Evolutionary conservation across 1,284 basidiomycete genomes (phyloP).

Genomic region (Papiliotrema terrestris): DNA sequence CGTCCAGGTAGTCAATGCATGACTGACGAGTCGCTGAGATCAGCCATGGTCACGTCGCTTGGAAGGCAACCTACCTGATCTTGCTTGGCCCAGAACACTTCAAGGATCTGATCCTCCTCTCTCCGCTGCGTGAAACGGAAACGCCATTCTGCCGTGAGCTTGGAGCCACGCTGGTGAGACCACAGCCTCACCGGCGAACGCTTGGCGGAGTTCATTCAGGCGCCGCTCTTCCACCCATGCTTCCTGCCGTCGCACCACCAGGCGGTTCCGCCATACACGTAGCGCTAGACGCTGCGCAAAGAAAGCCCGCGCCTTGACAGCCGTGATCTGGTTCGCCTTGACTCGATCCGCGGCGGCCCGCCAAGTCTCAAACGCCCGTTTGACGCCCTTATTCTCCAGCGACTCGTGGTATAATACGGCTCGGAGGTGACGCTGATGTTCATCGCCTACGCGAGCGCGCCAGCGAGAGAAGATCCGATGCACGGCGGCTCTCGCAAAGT

Average conservation of each 20-base stretch:
- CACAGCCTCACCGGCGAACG: slow-evolving; percentile 18
- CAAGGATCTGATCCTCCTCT: slow-evolving; percentile 6
- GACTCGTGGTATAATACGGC: slow-evolving; percentile 21
- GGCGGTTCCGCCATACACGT: slow-evolving; percentile 23
- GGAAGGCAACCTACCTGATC: slow-evolving; percentile 10
- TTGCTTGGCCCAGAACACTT: slow-evolving; percentile 9
- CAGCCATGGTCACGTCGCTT: too few species aligned
- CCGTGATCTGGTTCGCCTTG: slow-evolving; percentile 17
- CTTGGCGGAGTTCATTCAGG: slow-evolving; percentile 8
- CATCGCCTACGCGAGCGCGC: slow-evolving; percentile 21
- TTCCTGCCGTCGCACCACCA: slow-evolving; percentile 13
- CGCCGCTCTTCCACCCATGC: slow-evolving; percentile 16
- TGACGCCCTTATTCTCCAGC: slow-evolving; percentile 13
- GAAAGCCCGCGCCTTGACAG: slow-evolving; percentile 39
- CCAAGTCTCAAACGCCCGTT: slow-evolving; percentile 23
- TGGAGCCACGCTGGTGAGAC: too few species aligned
- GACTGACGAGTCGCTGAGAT: slow-evolving; percentile 12
- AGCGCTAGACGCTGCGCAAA: slow-evolving; percentile 29
- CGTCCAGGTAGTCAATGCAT: slow-evolving; percentile 28
- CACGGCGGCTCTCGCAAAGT: not conserved
- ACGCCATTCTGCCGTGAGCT: not conserved
- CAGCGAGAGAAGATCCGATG: slow-evolving; percentile 22
- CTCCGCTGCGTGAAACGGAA: not conserved
- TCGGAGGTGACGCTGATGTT: slow-evolving; percentile 19
- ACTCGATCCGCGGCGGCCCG: slow-evolving; percentile 10